These are phyloP conservation scores for Colletotrichum sp. DNA, from an alignment of 2,329 filamentous ascomycete genomes.

Conservation along the genomic window DNA sequence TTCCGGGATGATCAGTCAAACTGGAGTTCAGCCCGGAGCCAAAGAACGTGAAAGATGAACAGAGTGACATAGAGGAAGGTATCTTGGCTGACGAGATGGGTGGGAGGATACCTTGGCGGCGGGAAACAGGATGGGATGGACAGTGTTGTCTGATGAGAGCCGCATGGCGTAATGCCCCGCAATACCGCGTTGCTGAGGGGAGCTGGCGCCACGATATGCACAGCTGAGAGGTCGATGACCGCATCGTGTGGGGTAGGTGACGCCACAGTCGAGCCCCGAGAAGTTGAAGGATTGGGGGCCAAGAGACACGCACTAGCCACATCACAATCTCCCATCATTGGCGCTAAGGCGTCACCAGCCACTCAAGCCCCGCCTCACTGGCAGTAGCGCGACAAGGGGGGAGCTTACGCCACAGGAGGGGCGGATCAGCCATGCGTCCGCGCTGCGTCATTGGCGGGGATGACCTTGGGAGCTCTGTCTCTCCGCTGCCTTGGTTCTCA, in stretches of 20 bases:
- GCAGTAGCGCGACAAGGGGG: background rate
- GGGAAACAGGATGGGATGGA: background rate
- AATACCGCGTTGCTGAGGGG: background rate
- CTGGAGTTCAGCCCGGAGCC: background rate
- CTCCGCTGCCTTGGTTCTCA: conserved; percentile 15
- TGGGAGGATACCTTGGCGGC: background rate
- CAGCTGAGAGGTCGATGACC: conserved; percentile 14
- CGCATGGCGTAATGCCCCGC: conserved; percentile 22
- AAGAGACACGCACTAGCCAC: background rate
- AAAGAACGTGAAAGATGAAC: background rate
- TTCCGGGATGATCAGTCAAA: background rate
- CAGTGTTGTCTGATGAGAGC: conserved; percentile 10
- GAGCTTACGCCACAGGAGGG: conserved; percentile 18
- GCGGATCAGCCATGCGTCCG: background rate
- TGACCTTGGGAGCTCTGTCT: background rate
- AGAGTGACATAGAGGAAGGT: background rate
- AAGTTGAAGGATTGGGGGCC: background rate
- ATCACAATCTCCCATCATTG: background rate
- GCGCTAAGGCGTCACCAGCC: background rate
- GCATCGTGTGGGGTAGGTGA: conserved; percentile 23
- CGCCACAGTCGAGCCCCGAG: conserved; percentile 10
- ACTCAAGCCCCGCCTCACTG: background rate
- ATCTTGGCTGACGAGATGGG: background rate
- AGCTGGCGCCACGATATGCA: background rate
- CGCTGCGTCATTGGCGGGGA: conserved; percentile 20